Base-by-base conservation (phyloP, 352 stramenopile genomes). In the Phytophthora podocarpi region DNA sequence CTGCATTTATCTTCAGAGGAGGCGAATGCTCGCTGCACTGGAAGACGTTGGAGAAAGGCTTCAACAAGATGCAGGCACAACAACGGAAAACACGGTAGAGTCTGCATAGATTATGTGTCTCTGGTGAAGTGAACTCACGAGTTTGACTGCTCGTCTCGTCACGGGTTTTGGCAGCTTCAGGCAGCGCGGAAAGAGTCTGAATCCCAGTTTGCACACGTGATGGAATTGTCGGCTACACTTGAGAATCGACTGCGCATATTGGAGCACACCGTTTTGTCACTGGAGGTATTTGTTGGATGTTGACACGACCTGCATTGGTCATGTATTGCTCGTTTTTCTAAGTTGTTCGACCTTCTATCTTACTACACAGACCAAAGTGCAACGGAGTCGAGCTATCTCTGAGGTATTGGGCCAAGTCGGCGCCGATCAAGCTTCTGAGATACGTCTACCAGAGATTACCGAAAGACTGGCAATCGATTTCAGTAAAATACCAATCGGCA, bases 191-290 rank as follows among this genome's bases (percentile, higher is more conserved):
- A 60, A 18, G 65, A 70, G 6, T 56, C 48, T 4, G 31, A 70
- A 24, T 58, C 43, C 10, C 59, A 64, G 7, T 58, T 70, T 37
- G 32, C 28, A 18, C 46, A 58, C 18, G 48, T 59, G 11, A 64
- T 55, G 54, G 48, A 70, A 10, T 57, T 67, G 12, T 70, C 54
- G 10, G 27, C 60, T 21, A 57, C 59, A 35, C 47, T 74, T 23
- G 54, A 67, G 15, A 74, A 67, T 30, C 65, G 64, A 37, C 30
- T 72, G 13, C 58, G 64, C n/a, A 41, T 64, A 28, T 27, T 72
- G 41, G 64, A 72, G 28, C 46, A 72, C 45, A 68, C 58, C 10
- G 58, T 72, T 52, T 23, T 64, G 8, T 67, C 60, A 34, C 30
- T 70, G 1, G 42, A 70, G 60, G 55, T 67, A 32, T 12, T 5